These are phyloP conservation scores for Didymosphaeria variabile DNA, from an alignment of 2,329 filamentous ascomycete species.

Conservation along the genomic window DNA sequence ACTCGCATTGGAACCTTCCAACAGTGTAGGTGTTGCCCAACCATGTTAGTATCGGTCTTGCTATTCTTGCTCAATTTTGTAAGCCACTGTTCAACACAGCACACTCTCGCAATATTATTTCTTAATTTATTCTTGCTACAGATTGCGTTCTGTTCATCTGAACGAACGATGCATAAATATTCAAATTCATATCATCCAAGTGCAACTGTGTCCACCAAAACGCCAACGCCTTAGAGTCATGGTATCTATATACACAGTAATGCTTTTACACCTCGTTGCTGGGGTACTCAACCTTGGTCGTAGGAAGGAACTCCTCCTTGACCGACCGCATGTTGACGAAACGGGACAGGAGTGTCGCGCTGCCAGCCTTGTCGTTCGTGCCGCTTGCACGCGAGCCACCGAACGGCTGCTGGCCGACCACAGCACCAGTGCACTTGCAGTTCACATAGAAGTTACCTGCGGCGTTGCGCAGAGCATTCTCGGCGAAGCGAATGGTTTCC, in stretches of 20 bases:
- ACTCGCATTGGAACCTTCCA: too few relatives aligned
- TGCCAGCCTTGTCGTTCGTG: conserved; percentile 67
- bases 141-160: neutral
- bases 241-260: neutral
- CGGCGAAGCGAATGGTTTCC: conserved; percentile 70
- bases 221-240: conserved; percentile 5
- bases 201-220: conserved; percentile 8
- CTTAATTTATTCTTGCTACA: neutral
- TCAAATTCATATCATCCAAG: neutral
- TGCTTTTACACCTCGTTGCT: conserved; percentile 56
- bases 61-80: neutral
- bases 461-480: conserved; percentile 74
- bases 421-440: conserved; percentile 72
- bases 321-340: conserved; percentile 66
- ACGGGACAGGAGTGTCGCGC: conserved; percentile 59
- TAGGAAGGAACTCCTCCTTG: conserved; percentile 64
- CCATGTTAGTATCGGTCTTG: neutral
- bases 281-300: conserved; percentile 60
- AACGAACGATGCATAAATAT: neutral
- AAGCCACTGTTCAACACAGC: neutral
- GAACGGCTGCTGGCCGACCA: conserved; percentile 61
- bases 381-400: conserved; percentile 65
- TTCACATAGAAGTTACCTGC: conserved; percentile 90
- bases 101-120: neutral
- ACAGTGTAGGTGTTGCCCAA: too few relatives aligned